These are phyloP conservation scores for Clavispora fructus DNA, from an alignment of 805 yeast species.

Conservation along the genomic window DNA sequence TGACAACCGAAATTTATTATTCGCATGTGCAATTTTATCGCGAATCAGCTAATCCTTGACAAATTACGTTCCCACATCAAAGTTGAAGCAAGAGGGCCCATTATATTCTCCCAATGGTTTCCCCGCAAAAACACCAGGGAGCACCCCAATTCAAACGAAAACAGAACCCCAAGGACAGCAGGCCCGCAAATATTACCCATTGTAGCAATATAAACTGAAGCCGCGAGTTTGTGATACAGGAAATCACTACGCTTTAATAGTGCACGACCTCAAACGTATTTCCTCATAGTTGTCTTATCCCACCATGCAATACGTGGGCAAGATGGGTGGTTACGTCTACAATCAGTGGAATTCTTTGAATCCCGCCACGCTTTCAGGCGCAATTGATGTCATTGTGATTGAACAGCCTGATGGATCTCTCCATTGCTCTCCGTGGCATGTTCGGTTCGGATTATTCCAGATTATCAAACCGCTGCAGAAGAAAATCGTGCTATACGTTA, in stretches of 20 bases:
- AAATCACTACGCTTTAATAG: background rate
- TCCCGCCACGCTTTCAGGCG: slow-evolving; percentile 95
- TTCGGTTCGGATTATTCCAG: slow-evolving; percentile 92
- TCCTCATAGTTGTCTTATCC: background rate
- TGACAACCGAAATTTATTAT: too few species aligned
- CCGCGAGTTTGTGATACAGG: slow-evolving; percentile 1
- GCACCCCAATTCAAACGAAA: too few species aligned
- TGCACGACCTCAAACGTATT: background rate
- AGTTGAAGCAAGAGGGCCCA: too few species aligned
- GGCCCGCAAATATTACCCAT: background rate
- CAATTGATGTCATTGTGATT: slow-evolving; percentile 92
- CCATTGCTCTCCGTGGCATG: slow-evolving; percentile 94
- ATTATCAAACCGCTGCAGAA: slow-evolving; percentile 91
- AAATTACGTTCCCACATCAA: too few species aligned
- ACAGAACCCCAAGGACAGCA: too few species aligned
- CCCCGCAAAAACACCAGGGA: too few species aligned
- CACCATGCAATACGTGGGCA: slow-evolving; percentile 90
- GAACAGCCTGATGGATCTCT: slow-evolving; percentile 79
- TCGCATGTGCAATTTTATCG: too few species aligned
- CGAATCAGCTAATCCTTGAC: too few species aligned
- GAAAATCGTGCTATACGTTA: slow-evolving; percentile 83
- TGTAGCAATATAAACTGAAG: background rate
- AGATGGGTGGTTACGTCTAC: slow-evolving; percentile 91
- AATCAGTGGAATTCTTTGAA: slow-evolving; percentile 96
- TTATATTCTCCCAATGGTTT: too few species aligned